Conservation (phyloP, 345 rosid genomes). For the Arabidopsis arenosa region DNA sequence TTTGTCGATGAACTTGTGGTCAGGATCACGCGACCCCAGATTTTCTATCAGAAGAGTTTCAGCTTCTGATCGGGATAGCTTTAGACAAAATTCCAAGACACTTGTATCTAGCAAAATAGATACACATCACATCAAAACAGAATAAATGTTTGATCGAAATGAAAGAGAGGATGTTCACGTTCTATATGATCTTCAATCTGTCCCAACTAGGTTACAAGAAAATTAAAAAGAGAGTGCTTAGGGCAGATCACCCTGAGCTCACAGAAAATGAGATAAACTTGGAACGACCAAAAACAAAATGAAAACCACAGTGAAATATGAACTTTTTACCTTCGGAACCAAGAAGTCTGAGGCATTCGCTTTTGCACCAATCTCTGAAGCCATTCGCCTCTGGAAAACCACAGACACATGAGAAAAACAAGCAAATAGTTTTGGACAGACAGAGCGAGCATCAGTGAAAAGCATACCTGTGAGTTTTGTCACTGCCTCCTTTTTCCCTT, state of each 20-base stretch:
- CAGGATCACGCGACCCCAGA: conserved; percentile 71
- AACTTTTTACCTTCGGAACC: conserved; percentile 74
- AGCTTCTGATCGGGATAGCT: conserved; percentile 92
- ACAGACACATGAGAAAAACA: conserved; percentile 26
- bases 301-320: not conserved
- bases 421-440: not conserved
- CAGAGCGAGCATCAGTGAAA: not conserved
- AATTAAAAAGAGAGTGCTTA: not conserved
- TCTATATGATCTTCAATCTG: not conserved
- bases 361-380: conserved; percentile 95
- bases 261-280: not conserved
- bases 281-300: not conserved
- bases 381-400: conserved; percentile 81
- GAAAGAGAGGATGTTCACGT: not conserved
- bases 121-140: conserved; percentile 4
- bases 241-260: not conserved
- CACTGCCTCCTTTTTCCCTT: conserved; percentile 62
- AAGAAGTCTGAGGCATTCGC: conserved; percentile 82
- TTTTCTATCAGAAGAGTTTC: conserved; percentile 78
- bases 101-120: conserved; percentile 66
- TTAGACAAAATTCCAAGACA: conserved; percentile 86
- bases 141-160: not conserved
- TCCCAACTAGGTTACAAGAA: not conserved
- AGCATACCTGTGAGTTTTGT: conserved; percentile 72
- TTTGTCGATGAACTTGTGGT: conserved; percentile 87